Base-by-base conservation (phyloP, 192 early-diverging fungal genomes). In the Pilaira anomala region DNA sequence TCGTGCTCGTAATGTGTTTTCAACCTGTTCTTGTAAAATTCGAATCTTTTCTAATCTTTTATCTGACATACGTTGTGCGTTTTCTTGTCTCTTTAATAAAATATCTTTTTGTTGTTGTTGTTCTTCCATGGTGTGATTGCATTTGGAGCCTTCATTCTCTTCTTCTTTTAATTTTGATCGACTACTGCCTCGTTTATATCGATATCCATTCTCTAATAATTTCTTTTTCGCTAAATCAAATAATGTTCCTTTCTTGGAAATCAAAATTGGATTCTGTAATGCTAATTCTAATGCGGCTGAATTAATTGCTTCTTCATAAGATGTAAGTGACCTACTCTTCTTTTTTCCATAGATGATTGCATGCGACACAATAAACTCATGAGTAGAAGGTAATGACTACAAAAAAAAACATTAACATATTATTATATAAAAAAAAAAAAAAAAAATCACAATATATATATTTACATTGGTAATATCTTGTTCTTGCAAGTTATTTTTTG, bases 291-390 rank as follows among this genome's bases (percentile, higher is more conserved):
- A 64, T 13, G 76, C 70, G 7, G 83, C 83, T 36, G 57, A 45
- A 44, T 84, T 84, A 52, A 84, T 84, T 9, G 78, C 80, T 4
- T 72, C 48, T 67, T 84, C 78, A 29, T 84, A 84, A 28, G 71
- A 63, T 39, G 83, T 82, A 18, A 84, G 55, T 8, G 75, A 61
- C 6, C 83, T 74, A 16, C 67, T 72, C 0, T 62, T 74, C n/a
- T 78, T 72, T 46, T 84, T 84, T 13, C 83, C 83, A 30, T 80
- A 84, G 52, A 84, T 82, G 5, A 68, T 68, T 1, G 82, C 77
- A 48, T 80, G 82, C 21, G 76, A 67, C 51, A 81, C 65, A 58
- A 82, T 81, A 13, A 77, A 42, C 21, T 81, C 76, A 19, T 62
- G 70, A 9, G 76, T 49, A 12, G 48, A 59, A 22, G 56, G 30